Percentiles rank a stretch among this genome's conserved stretches.
Conservation (phyloP, 495 filamentous ascomycete species). For the Cudoniella acicularis region DNA sequence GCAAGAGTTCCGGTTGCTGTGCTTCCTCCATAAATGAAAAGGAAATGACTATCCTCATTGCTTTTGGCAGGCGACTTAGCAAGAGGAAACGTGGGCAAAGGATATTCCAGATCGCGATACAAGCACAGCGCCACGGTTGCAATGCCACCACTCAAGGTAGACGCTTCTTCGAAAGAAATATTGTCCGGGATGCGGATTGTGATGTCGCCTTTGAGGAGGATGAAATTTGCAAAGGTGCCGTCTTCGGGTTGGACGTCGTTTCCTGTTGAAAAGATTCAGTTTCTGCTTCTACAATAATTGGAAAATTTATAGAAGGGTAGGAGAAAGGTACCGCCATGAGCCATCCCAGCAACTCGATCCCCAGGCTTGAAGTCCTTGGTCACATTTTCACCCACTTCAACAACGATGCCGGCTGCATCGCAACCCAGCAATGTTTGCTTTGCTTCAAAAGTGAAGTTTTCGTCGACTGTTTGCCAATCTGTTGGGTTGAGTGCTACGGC, state of each 20-base stretch:
- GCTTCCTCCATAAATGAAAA: constrained; percentile 25
- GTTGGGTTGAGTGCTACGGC: constrained; percentile 24
- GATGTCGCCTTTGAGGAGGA: constrained; percentile 10
- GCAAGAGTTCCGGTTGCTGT: constrained; percentile 25
- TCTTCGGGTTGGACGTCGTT: constrained; percentile 16
- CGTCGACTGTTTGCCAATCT: constrained; percentile 14
- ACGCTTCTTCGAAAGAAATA: constrained; percentile 34
- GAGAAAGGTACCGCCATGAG: neutral
- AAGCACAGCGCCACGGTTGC: constrained; percentile 36
- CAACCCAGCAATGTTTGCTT: neutral
- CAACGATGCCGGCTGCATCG: constrained; percentile 52
- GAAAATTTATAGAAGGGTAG: neutral
- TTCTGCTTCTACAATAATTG: neutral
- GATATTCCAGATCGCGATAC: constrained; percentile 23
- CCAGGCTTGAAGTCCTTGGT: constrained; percentile 34
- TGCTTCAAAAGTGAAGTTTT: neutral
- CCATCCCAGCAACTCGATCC: constrained; percentile 17
- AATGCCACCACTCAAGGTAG: constrained; percentile 37
- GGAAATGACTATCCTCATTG: constrained; percentile 26
- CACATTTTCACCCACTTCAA: constrained; percentile 40
- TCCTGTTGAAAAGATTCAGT: too few relatives aligned
- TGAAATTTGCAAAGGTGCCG: constrained; percentile 16
- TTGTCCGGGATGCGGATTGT: constrained; percentile 32
- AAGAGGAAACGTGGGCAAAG: neutral
- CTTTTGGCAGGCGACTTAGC: neutral